A percentile compares a stretch with the other conserved stretches of the same genome.
These are phyloP conservation scores for Arthrobotrys sphaeroides DNA, from an alignment of 2,329 filamentous ascomycete genomes.

Conservation along the genomic window DNA sequence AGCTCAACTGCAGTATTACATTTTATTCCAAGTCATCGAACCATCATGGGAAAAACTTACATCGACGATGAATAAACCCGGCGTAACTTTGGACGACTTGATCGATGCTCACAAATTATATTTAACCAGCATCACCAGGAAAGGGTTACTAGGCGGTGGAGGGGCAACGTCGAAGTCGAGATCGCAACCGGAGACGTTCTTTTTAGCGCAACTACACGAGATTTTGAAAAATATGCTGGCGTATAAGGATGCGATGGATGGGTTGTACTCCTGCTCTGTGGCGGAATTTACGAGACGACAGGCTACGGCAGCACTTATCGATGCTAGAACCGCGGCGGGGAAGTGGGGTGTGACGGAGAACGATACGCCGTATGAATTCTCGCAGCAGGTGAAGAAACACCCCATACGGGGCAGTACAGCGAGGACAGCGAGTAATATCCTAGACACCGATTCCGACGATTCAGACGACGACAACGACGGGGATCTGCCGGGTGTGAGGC, in stretches of 20 bases:
- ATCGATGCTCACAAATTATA: conserved; percentile 92
- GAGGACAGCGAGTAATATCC: conserved; percentile 15
- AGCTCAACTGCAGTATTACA: conserved; percentile 97
- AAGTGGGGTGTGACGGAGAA: conserved; percentile 72
- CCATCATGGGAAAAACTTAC: conserved; percentile 93
- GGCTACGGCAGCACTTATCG: conserved; percentile 78
- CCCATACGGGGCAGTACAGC: conserved; percentile 55
- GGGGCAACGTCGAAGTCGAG: conserved; percentile 54
- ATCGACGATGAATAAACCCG: conserved; percentile 80
- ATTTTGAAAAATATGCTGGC: conserved; percentile 91
- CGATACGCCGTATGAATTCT: conserved; percentile 60
- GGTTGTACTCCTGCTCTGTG: conserved; percentile 91
- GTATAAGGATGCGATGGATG: conserved; percentile 92
- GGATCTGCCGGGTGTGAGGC: conserved; percentile 78
- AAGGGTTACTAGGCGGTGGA: conserved; percentile 79
- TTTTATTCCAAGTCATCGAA: conserved; percentile 97
- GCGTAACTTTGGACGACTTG: conserved; percentile 91
- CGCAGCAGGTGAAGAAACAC: conserved; percentile 59
- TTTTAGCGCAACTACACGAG: conserved; percentile 90
- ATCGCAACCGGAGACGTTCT: conserved; percentile 78
- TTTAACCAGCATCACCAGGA: conserved; percentile 92
- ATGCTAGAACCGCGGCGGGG: conserved; percentile 72
- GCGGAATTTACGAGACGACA: conserved; percentile 93
- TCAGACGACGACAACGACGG: conserved; percentile 67
- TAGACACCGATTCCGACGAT: conserved; percentile 56